Base-by-base conservation (phyloP, 2,329 filamentous ascomycete species). In the Penicillium sp. region DNA sequence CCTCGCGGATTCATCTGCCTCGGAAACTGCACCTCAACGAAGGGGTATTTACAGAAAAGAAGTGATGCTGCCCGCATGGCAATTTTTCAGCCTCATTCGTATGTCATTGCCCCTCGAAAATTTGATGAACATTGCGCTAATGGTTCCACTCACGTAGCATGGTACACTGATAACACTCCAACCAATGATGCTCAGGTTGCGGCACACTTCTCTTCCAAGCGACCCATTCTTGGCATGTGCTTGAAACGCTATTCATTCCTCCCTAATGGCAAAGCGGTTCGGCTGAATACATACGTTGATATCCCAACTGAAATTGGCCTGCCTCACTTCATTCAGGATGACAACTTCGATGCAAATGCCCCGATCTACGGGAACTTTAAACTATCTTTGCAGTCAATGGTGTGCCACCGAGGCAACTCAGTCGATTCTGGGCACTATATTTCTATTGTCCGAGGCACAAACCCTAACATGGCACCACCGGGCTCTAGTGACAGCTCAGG, bases 1-100 rank as follows among this genome's bases (percentile, higher is more conserved):
- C 46, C 68, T 68, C 68, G 58, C 45, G 49, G 62, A 63, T 66
- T 63, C 57, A 66, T 73, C 69, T 63, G 72, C 65, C 14, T 62
- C 66, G 37, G 59, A 64, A 21, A 60, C 16, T 14, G 27, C 61
- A 5, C 66, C 71, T 37, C 58, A 64, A 8, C 69, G 72, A 14
- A 74, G 66, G 53, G 76, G 76, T 39, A 80, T 78, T 33, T 74
- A 82, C 50, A 75, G 83, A 62, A 96, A 93, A 69, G 93, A 96
- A 67, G 90, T 98, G 14, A 88, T 93, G 57, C 96, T 98, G 80
- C 93, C 93, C 37, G 95, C 95, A 2, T 98, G 93, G 92, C 93
- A 97, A 69, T 96, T 98, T 70, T 98, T 97, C 77, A 92, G 90
- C 68, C 80, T 98, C 26, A 92, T 97, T 67, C 93, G 90, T 92